These are phyloP conservation scores for Agrocybe praecox DNA, from an alignment of 768 basidiomycete genomes.

Conservation along the genomic window DNA sequence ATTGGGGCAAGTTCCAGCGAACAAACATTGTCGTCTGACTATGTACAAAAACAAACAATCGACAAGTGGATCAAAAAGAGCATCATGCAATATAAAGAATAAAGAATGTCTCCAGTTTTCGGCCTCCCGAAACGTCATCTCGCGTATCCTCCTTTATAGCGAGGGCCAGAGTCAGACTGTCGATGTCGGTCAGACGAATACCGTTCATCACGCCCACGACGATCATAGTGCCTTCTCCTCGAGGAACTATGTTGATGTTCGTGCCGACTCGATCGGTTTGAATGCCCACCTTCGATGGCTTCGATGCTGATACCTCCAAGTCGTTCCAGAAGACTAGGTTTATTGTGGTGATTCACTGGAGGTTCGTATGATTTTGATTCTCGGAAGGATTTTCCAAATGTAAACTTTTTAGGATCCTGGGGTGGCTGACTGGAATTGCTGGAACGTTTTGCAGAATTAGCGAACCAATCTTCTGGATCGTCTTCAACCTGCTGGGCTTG, in stretches of 20 bases:
- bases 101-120: no score
- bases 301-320: constrained; percentile 12
- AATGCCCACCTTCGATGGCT: constrained; percentile 8
- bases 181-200: constrained; percentile 4
- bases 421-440: background rate
- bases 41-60: no score
- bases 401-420: constrained; percentile 31
- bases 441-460: constrained; percentile 30
- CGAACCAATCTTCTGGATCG: constrained; percentile 73
- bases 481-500: constrained; percentile 48
- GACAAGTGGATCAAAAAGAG: background rate
- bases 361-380: constrained; percentile 24
- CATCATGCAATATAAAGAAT: no score
- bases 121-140: constrained; percentile 25
- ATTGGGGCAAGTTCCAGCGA: no score
- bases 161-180: constrained; percentile 36
- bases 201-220: constrained; percentile 10
- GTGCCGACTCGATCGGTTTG: constrained; percentile 19
- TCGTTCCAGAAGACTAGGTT: constrained; percentile 38
- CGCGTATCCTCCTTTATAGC: constrained; percentile 53
- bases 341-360: constrained; percentile 14
- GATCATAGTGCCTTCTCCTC: constrained; percentile 7
- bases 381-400: constrained; percentile 36
- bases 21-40: no score
- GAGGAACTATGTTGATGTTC: constrained; percentile 5